Evolutionary conservation across 768 basidiomycete species (phyloP), one percentile per base, ranked within the genome.

Genomic region (Infundibulicybe gibba): DNA sequence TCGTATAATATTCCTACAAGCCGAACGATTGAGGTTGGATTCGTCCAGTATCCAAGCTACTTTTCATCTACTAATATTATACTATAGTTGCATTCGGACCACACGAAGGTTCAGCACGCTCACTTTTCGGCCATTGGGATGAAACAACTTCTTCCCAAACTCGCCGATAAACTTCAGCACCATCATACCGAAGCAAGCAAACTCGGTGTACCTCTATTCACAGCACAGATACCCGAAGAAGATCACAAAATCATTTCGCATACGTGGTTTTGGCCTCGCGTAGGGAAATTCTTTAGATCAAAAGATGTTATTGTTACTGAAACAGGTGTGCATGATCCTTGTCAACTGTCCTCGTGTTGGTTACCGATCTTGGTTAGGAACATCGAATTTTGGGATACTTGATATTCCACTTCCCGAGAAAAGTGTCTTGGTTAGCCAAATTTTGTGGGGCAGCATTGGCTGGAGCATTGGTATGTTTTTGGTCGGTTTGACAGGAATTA

Each of bases 361-460:
- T 32, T 9, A 31, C 3, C 10, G 11, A 45, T 31, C 11, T n/a
- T 31, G 6, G 35, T 35, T 40, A 78, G 81, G 86, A 3, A 94
- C 91, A 0, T 81, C 89, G 11, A 85, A 74, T 50, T 97, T 95
- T 60, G 94, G 94, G 39, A 78, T 95, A 40, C 61, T 93, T 34
- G 90, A 90, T 50, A 76, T 91, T 25, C 81, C 84, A 1, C 66
- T 95, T 10, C 94, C 94, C 0, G 72, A 79, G n/a, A 73, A 80
- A 39, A 69, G 83, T 0, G 63, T 81, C 4, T 80, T 85, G 48
- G 50, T 91, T 33, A 80, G 75, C 50, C 91, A 94, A 65, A 81
- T 95, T 43, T 67, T 97, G 5, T 97, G 89, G 85, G 94, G 94
- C 42, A 86, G 85, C 49, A 97, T 97, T 54, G 94, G 94, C 0